A percentile compares a stretch with the other conserved stretches of the same genome.
Evolutionary conservation across 2,329 filamentous ascomycete genomes (phyloP).

Genomic region (Berkeleyomyces basicola): DNA sequence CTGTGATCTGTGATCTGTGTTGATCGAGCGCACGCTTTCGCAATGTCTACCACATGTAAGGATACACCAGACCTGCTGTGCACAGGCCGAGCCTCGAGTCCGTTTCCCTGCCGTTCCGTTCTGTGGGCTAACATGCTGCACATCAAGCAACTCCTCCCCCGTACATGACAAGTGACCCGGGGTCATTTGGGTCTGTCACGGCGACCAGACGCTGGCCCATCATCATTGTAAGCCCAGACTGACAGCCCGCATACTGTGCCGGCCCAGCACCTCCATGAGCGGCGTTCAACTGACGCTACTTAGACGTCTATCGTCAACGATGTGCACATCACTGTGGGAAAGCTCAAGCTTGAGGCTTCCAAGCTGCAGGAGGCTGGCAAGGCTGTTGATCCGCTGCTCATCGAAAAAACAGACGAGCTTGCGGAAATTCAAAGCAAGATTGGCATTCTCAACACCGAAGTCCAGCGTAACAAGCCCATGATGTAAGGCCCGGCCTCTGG

Average conservation of each 20-base stretch:
- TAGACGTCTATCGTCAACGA: conserved; percentile 90
- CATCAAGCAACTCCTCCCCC: conserved; percentile 36
- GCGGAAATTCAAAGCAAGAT: conserved; percentile 66
- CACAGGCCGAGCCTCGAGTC: too few species aligned
- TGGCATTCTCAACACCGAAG: conserved; percentile 76
- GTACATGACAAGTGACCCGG: conserved; percentile 64
- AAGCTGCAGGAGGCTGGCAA: conserved; percentile 17
- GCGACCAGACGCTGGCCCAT: conserved; percentile 82
- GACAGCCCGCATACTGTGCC: not conserved
- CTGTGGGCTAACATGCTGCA: not conserved
- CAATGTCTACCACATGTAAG: not conserved
- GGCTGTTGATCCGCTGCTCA: not conserved
- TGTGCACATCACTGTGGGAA: conserved; percentile 57
- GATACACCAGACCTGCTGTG: not conserved
- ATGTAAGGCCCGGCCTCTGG: conserved; percentile 42
- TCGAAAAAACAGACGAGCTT: conserved; percentile 6
- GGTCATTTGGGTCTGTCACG: conserved; percentile 74
- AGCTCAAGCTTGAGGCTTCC: conserved; percentile 44
- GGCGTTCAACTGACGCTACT: not conserved
- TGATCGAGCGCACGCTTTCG: not conserved
- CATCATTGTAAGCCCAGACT: conserved; percentile 50
- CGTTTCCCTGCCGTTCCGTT: not conserved
- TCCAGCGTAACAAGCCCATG: conserved; percentile 72
- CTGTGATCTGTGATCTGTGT: not conserved
- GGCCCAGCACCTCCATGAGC: not conserved